Evolutionary conservation across 2,329 filamentous ascomycete genomes (phyloP).

Genomic region (Dothideomycetidae sp.): DNA sequence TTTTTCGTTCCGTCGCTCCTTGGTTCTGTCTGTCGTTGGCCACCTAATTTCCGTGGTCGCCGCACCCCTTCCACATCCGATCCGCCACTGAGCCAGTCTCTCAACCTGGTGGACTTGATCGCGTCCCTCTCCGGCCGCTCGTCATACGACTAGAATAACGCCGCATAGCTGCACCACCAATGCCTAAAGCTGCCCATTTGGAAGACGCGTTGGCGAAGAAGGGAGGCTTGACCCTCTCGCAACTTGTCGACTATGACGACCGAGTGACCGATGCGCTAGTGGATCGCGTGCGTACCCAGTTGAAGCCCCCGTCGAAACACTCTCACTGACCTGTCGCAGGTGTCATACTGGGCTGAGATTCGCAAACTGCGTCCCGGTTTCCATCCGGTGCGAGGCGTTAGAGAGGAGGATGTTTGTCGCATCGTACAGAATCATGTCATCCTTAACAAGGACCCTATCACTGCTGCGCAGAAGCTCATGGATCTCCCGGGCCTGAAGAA

Average conservation of each 20-base stretch:
- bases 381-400: conserved; percentile 66
- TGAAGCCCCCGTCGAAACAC: conserved; percentile 28
- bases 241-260: conserved; percentile 88
- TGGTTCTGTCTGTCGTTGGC: no score
- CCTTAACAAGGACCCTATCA: conserved; percentile 54
- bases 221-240: conserved; percentile 67
- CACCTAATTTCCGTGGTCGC: no score
- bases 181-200: conserved; percentile 24
- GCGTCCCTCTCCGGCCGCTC: no score
- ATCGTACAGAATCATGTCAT: conserved; percentile 54
- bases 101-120: no score
- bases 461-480: conserved; percentile 60
- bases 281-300: conserved; percentile 65
- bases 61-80: no score
- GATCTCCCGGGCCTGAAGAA: conserved; percentile 58
- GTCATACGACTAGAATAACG: no score
- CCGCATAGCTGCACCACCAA: no score
- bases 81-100: no score
- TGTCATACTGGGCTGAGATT: conserved; percentile 91
- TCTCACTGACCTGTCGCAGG: conserved; percentile 36
- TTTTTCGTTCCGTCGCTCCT: no score
- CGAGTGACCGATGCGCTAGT: conserved; percentile 88
- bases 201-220: conserved; percentile 40
- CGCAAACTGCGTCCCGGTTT: conserved; percentile 88
- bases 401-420: conserved; percentile 46